Conservation (phyloP, 2,329 filamentous ascomycete species). For the Amauroascus verrucosus region DNA sequence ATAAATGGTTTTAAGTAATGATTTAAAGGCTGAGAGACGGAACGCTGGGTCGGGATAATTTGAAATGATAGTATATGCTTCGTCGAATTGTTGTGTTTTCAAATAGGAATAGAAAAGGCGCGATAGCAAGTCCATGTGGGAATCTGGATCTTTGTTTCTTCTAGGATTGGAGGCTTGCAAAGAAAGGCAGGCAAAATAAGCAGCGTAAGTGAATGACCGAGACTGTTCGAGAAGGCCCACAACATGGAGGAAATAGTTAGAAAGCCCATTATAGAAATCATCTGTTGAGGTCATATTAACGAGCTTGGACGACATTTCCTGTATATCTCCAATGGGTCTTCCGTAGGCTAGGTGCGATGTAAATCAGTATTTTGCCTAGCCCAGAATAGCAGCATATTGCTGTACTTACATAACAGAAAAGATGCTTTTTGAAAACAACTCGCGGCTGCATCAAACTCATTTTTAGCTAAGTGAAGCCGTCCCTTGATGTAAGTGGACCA, state of each 20-base stretch:
- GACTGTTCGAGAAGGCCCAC: conserved; percentile 69
- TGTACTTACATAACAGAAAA: conserved; percentile 64
- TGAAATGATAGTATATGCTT: conserved; percentile 69
- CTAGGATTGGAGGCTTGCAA: conserved; percentile 49
- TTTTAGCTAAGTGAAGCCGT: conserved; percentile 62
- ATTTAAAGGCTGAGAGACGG: conserved; percentile 60
- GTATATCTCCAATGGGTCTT: conserved; percentile 36
- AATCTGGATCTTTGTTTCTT: conserved; percentile 20
- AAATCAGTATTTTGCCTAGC: too few relatives aligned
- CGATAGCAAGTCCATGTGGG: conserved; percentile 63
- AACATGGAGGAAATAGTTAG: conserved; percentile 80
- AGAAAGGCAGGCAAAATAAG: conserved; percentile 70
- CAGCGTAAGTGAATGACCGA: conserved; percentile 66
- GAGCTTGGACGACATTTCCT: conserved; percentile 47
- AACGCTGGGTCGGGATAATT: conserved; percentile 62
- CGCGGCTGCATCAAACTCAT: conserved; percentile 63
- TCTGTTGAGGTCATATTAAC: conserved; percentile 65
- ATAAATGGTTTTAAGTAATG: conserved; percentile 46
- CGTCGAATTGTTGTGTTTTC: conserved; percentile 66
- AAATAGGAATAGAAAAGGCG: conserved; percentile 76
- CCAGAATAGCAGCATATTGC: too few relatives aligned
- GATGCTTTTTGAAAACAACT: conserved; percentile 72
- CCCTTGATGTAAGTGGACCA: conserved; percentile 73
- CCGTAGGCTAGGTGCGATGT: conserved; percentile 33
- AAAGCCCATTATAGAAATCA: conserved; percentile 59